phyloP scores from a whole-genome alignment of 352 stramenopile genomes.

The Blastocystis sp. region DNA sequence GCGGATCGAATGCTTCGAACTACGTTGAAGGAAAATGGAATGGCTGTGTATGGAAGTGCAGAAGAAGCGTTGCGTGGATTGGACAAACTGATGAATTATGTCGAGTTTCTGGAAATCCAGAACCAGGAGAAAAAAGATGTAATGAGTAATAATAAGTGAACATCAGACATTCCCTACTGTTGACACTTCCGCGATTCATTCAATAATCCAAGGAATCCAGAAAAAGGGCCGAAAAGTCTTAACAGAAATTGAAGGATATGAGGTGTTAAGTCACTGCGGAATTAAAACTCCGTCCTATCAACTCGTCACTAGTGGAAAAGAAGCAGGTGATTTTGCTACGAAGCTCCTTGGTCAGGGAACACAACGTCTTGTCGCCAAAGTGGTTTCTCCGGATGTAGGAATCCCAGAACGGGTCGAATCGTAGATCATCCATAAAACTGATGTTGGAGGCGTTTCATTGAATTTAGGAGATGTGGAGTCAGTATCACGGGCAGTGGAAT shows the following conservation, averaged over 20 bases:
- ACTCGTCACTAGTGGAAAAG: neutral
- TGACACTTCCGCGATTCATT: neutral
- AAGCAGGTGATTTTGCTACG: conserved; percentile 4
- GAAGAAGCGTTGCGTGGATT: conserved; percentile 22
- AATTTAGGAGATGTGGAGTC: neutral
- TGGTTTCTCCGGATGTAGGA: conserved; percentile 34
- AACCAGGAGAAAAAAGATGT: neutral
- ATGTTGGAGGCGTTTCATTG: conserved; percentile 36
- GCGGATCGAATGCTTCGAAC: conserved; percentile 3
- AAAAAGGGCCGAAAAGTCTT: neutral
- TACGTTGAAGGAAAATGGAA: neutral
- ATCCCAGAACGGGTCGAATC: neutral
- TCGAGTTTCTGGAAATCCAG: neutral
- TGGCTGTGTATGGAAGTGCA: neutral
- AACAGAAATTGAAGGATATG: conserved; percentile 30
- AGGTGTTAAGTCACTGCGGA: neutral
- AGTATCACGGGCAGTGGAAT: neutral
- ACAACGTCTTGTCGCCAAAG: neutral
- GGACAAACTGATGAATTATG: neutral
- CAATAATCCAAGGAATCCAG: neutral
- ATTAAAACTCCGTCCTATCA: neutral
- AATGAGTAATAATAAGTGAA: neutral
- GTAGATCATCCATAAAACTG: conserved; percentile 47
- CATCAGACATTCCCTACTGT: neutral
- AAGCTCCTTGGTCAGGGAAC: neutral